Conservation (phyloP, 345 rosid genomes). For the Dipteronia sinensis region DNA sequence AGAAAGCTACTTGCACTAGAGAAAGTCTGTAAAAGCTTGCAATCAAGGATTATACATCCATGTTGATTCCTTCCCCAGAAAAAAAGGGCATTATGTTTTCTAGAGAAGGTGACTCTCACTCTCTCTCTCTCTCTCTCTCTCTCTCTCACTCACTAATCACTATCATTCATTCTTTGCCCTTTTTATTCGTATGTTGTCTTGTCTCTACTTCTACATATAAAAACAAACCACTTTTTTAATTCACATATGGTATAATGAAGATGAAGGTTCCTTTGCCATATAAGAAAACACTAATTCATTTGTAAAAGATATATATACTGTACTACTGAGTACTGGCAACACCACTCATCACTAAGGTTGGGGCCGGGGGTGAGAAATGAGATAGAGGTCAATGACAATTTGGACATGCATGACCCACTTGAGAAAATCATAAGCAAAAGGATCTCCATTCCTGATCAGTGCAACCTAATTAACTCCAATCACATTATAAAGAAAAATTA, state of each 20-base stretch:
- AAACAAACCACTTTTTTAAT: constrained; percentile 30
- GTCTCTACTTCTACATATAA: constrained; percentile 16
- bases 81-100: neutral
- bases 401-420: constrained; percentile 32
- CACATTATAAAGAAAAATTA: constrained; percentile 11
- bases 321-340: constrained; percentile 2
- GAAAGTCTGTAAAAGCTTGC: neutral
- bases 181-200: constrained; percentile 21
- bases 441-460: constrained; percentile 25
- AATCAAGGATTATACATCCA: constrained; percentile 16
- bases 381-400: constrained; percentile 33
- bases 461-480: constrained; percentile 34
- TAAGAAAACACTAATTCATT: constrained; percentile 11
- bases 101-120: constrained; percentile 8
- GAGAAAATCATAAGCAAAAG: constrained; percentile 24
- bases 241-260: neutral
- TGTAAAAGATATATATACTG: constrained; percentile 6
- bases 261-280: constrained; percentile 26
- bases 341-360: constrained; percentile 9
- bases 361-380: constrained; percentile 38
- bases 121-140: neutral
- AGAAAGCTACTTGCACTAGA: constrained; percentile 11
- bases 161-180: too few relatives aligned
- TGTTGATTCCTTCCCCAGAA: neutral
- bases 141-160: neutral